Conservation (phyloP, 257 asterid genomes). For the Euphrasia confusa region DNA sequence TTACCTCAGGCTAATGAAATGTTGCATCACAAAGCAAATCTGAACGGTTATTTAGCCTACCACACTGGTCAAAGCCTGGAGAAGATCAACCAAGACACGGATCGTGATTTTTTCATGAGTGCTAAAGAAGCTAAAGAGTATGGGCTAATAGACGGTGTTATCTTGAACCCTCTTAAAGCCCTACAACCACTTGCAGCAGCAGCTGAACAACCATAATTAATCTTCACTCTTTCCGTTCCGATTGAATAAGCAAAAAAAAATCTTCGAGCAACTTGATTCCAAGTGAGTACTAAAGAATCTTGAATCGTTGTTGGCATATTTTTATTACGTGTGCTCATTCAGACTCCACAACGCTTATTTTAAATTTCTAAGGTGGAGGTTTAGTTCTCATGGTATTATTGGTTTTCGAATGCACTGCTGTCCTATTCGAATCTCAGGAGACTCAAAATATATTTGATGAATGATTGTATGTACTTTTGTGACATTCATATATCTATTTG, state of each 20-base stretch:
- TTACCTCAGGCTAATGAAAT: conserved; percentile 75
- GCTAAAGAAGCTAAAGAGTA: conserved; percentile 96
- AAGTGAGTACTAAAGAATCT: no score
- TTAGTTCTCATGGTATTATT: no score
- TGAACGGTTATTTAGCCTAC: conserved; percentile 82
- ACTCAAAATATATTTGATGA: no score
- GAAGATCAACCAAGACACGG: conserved; percentile 85
- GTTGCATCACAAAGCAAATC: conserved; percentile 93
- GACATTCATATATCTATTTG: no score
- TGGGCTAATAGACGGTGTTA: conserved; percentile 87
- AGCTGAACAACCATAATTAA: conserved; percentile 20
- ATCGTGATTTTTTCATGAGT: conserved; percentile 95
- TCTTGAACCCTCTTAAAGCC: conserved; percentile 85
- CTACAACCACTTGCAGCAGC: conserved; percentile 80
- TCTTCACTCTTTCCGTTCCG: no score
- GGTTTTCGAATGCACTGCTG: no score
- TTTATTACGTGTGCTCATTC: background rate
- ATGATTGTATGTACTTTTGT: no score
- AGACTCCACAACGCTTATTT: background rate
- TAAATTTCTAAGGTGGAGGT: no score
- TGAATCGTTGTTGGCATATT: no score
- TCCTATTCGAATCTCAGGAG: no score
- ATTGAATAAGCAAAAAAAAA: no score
- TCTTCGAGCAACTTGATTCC: no score
- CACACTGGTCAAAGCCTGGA: conserved; percentile 93